These are phyloP conservation scores for Gaultheria prostrata DNA, from an alignment of 148 eudicot species.

Conservation along the genomic window DNA sequence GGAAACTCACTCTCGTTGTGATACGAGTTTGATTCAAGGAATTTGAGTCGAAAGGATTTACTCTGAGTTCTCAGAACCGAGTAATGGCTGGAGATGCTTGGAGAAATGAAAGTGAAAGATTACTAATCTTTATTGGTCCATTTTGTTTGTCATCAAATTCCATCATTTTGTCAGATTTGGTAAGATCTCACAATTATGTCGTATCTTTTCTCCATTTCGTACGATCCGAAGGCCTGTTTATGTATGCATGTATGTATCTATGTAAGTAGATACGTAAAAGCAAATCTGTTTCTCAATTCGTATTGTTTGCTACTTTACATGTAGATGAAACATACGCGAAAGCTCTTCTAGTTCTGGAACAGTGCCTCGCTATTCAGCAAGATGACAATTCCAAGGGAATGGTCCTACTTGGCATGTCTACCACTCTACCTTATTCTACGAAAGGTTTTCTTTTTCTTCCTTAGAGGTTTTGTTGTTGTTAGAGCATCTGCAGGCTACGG, in stretches of 20 bases:
- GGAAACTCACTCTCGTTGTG: no score
- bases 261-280: neutral
- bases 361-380: slow-evolving; percentile 64
- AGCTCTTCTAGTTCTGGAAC: slow-evolving; percentile 75
- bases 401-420: slow-evolving; percentile 75
- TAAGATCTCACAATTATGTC: no score
- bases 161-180: neutral
- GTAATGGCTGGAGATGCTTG: neutral
- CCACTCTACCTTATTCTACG: slow-evolving; percentile 59
- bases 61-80: no score
- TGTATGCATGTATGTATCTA: neutral
- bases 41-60: no score
- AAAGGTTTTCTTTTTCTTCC: slow-evolving; percentile 44
- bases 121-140: neutral
- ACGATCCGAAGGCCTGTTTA: neutral
- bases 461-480: neutral
- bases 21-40: no score
- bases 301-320: neutral
- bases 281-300: neutral
- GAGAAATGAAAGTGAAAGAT: neutral
- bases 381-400: slow-evolving; percentile 66
- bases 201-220: neutral
- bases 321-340: slow-evolving; percentile 75
- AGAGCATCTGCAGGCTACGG: neutral
- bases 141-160: neutral